phyloP scores from a whole-genome alignment of 805 yeast genomes.

The Saturnispora bothae region DNA sequence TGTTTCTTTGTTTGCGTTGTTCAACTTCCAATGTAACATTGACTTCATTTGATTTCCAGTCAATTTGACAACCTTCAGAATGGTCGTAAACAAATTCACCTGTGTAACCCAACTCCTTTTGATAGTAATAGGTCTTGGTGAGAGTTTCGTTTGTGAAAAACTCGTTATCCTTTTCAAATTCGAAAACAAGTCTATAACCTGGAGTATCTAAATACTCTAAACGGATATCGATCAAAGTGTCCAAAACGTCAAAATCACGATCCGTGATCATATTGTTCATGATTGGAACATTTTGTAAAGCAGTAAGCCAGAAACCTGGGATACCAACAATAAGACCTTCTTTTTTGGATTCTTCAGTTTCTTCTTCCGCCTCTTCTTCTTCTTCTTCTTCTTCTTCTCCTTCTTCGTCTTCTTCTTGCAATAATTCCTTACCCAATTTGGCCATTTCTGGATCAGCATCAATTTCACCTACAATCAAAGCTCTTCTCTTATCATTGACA shows the following conservation, averaged over 20 bases:
- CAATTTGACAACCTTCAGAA: constrained; percentile 81
- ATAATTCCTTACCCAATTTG: constrained; percentile 30
- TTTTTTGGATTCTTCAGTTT: neutral
- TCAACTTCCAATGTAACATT: constrained; percentile 83
- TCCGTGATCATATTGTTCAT: constrained; percentile 80
- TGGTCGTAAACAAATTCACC: constrained; percentile 97
- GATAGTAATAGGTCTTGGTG: constrained; percentile 85
- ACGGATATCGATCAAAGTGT: constrained; percentile 55
- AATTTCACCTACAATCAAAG: constrained; percentile 56
- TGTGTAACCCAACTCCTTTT: constrained; percentile 83
- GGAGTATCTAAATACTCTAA: constrained; percentile 75
- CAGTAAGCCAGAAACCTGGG: constrained; percentile 95
- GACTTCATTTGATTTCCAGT: constrained; percentile 71
- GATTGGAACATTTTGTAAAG: constrained; percentile 75
- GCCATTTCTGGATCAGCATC: constrained; percentile 73
- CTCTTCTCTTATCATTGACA: constrained; percentile 59
- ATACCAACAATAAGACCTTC: constrained; percentile 40
- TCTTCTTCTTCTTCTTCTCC: constrained; percentile 32
- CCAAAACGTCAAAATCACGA: constrained; percentile 78
- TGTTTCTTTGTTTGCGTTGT: constrained; percentile 95
- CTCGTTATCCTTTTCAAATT: constrained; percentile 58
- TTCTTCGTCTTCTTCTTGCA: constrained; percentile 34
- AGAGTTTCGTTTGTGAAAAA: constrained; percentile 65
- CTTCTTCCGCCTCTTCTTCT: constrained; percentile 30
- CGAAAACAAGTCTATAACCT: constrained; percentile 81